These are phyloP conservation scores for Stipa capillata DNA, from an alignment of 176 grass and related monocot genomes.

Conservation along the genomic window DNA sequence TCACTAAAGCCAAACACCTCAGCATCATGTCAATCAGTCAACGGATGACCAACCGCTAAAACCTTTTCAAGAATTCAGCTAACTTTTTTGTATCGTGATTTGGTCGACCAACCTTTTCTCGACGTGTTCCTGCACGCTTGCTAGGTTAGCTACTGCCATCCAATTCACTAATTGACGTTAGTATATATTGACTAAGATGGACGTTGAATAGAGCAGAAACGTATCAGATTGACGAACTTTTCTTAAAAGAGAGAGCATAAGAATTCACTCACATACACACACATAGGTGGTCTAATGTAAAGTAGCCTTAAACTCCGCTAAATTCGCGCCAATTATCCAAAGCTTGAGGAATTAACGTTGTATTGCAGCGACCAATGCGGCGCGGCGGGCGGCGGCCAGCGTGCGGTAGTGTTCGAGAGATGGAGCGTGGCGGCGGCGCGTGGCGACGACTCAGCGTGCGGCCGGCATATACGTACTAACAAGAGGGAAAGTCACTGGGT, in stretches of 20 bases:
- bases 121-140: background rate
- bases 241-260: background rate
- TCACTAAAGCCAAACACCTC: background rate
- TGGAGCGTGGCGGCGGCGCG: background rate
- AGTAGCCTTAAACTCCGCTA: background rate
- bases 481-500: no score
- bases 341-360: background rate
- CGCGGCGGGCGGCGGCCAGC: background rate
- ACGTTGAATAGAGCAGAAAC: background rate
- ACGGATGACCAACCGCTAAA: background rate
- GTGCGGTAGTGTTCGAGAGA: background rate
- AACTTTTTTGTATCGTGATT: background rate
- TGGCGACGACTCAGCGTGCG: background rate
- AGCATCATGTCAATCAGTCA: background rate
- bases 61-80: background rate
- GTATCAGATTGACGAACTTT: background rate
- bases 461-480: slow-evolving; percentile 16
- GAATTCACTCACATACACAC: no score
- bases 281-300: no score
- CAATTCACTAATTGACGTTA: background rate
- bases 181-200: background rate
- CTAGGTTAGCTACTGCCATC: background rate
- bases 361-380: background rate
- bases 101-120: background rate
- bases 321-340: background rate